Evolutionary conservation across 306 rosid genomes (phyloP), one percentile per base, ranked within the genome.

Genomic region (Vigna radiata): DNA sequence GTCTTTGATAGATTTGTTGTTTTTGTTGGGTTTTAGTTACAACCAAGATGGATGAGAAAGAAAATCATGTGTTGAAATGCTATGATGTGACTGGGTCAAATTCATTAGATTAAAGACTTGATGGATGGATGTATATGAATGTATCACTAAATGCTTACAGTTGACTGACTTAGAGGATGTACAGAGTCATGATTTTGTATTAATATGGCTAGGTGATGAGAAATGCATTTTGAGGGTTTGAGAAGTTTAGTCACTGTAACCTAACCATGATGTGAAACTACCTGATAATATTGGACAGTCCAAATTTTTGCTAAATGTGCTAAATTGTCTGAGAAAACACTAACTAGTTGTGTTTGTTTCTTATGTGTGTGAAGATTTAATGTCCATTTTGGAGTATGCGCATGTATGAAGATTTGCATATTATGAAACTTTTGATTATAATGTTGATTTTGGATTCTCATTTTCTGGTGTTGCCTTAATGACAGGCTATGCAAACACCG

Each of bases 401-500:
- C 53, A 15, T 65, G 37, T 68, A 25, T 44, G 21, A 70, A 41
- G 25, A 55, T 44, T 8, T 11, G 10, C 37, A 17, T 31, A 52
- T 62, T 54, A 6, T 60, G 49, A 41, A 12, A 19, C 6, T 6
- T 53, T 46, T 21, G 33, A 52, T 29, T 31, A 59, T 44, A 31
- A 31, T 44, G 27, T 31, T 21, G 13, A 31, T 52, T 60, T 78
- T 67, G 74, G 23, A 79, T 55, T 27, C 80, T 73, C 17, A 7
- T 6, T 27, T 18, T 66, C n/a, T 61, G 66, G 2, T 52, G 70
- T 63, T 16, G 23, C n/a, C 41, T 27, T 68, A 44, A 80, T 75
- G 72, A 73, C 90, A 96, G 99, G 87, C 90, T 23, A 75, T 85
- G 96, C 99, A 96, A 88, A 96, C 99, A 54, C 97, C 98, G 33